Conservation (phyloP, 2,329 filamentous ascomycete genomes). For the Beauveria sp. region DNA sequence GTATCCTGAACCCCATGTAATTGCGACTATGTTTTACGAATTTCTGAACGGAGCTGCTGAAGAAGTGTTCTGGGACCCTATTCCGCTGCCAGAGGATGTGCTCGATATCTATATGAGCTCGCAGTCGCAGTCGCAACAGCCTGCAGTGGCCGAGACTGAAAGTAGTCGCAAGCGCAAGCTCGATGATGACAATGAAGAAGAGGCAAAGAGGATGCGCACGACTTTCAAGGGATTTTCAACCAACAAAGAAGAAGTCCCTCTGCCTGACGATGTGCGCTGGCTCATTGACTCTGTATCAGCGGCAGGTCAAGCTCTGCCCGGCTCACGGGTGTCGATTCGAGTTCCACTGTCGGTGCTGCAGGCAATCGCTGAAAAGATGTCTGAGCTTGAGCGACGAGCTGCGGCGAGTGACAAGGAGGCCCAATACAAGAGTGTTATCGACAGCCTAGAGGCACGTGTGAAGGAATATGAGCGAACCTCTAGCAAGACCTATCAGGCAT, state of each 20-base stretch:
- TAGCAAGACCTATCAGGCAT: constrained; percentile 36
- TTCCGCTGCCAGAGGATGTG: constrained; percentile 38
- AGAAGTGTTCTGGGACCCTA: constrained; percentile 38
- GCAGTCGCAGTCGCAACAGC: constrained; percentile 26
- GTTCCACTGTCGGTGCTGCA: constrained; percentile 30
- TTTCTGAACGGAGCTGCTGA: constrained; percentile 33
- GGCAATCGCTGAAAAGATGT: constrained; percentile 28
- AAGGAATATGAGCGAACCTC: constrained; percentile 38
- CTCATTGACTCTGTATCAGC: constrained; percentile 20
- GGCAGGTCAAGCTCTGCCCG: constrained; percentile 10
- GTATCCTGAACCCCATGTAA: constrained; percentile 35
- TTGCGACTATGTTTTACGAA: constrained; percentile 39
- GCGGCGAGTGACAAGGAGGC: constrained; percentile 23
- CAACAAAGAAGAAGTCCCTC: constrained; percentile 22
- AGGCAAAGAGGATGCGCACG: constrained; percentile 23
- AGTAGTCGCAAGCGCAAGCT: constrained; percentile 40
- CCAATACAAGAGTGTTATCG: constrained; percentile 34
- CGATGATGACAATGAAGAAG: constrained; percentile 28
- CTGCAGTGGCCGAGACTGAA: constrained; percentile 15
- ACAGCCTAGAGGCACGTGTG: constrained; percentile 36
- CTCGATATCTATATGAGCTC: constrained; percentile 40
- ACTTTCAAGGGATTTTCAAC: constrained; percentile 16
- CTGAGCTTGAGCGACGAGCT: constrained; percentile 22
- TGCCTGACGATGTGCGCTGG: constrained; percentile 24
- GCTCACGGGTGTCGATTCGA: constrained; percentile 18